A percentile compares a stretch with the other conserved stretches of the same genome.
phyloP scores from a whole-genome alignment of 495 filamentous ascomycete genomes.

The Podospora appendiculata region DNA sequence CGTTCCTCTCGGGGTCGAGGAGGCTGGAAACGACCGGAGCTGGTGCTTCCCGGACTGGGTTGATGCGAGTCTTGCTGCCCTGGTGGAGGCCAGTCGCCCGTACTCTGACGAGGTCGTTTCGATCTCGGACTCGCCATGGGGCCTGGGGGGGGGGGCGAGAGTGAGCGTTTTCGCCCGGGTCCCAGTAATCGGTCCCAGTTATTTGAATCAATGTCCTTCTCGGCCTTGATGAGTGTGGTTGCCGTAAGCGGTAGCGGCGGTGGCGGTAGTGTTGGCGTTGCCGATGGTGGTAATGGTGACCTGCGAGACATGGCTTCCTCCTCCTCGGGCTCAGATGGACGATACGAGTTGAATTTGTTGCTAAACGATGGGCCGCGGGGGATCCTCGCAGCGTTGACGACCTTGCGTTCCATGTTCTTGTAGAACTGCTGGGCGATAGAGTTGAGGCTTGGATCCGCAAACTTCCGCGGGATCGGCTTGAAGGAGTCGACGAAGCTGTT shows the following conservation, averaged over 20 bases:
- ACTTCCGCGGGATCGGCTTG: not conserved
- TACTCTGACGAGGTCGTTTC: not conserved
- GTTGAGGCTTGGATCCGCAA: not conserved
- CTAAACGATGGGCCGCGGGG: not conserved
- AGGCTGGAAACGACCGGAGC: too few relatives aligned
- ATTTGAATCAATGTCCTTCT: not conserved
- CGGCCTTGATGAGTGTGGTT: constrained; percentile 1
- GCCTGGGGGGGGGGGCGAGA: not conserved
- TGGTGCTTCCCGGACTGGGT: too few relatives aligned
- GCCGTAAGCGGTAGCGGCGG: not conserved
- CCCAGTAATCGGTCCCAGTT: not conserved
- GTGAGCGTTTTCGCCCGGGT: constrained; percentile 6
- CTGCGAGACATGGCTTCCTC: too few relatives aligned
- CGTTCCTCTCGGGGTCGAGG: too few relatives aligned
- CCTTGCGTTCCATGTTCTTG: not conserved
- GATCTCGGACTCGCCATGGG: not conserved
- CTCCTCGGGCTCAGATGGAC: too few relatives aligned
- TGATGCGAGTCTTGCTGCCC: not conserved
- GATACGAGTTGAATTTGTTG: too few relatives aligned
- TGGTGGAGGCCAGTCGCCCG: too few relatives aligned
- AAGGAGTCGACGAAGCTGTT: constrained; percentile 12
- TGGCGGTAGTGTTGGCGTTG: too few relatives aligned
- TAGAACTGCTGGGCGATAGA: not conserved
- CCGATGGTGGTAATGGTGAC: too few relatives aligned
- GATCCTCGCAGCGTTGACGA: not conserved